Evolutionary conservation across 768 basidiomycete genomes (phyloP).

Genomic region (Piloderma croceum): DNA sequence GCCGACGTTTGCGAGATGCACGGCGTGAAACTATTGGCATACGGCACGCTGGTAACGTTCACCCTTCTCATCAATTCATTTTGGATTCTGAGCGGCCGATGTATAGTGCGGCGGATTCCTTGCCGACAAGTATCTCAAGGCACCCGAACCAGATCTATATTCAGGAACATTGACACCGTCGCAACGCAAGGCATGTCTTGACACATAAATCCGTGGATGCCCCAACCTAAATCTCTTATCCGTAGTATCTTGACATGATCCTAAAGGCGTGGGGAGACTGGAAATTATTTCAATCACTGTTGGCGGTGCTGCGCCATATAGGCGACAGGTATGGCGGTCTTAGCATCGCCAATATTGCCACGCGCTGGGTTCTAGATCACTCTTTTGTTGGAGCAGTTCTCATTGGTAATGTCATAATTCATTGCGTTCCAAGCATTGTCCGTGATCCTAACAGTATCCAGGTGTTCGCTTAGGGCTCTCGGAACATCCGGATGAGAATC

Average conservation of each 20-base stretch:
- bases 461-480: slow-evolving; percentile 72
- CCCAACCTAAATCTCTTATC: slow-evolving; percentile 1
- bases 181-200: slow-evolving; percentile 61
- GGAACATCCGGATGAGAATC: slow-evolving; percentile 68
- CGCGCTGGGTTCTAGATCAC: slow-evolving; percentile 80
- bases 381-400: slow-evolving; percentile 72
- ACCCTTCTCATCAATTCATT: slow-evolving; percentile 3
- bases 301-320: slow-evolving; percentile 53
- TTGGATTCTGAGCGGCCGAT: slow-evolving; percentile 2
- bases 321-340: slow-evolving; percentile 60
- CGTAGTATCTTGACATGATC: slow-evolving; percentile 83
- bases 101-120: slow-evolving; percentile 79
- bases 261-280: slow-evolving; percentile 74
- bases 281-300: slow-evolving; percentile 65
- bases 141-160: slow-evolving; percentile 68
- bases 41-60: slow-evolving; percentile 66
- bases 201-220: background rate
- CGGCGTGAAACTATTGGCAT: slow-evolving; percentile 68
- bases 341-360: slow-evolving; percentile 75
- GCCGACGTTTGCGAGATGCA: slow-evolving; percentile 70
- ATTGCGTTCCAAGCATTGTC: background rate
- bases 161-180: slow-evolving; percentile 67
- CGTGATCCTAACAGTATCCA: slow-evolving; percentile 21
- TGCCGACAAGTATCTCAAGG: slow-evolving; percentile 66
- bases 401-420: slow-evolving; percentile 46